Conservation (phyloP, 257 asterid species). For the Ilex aquifolium region DNA sequence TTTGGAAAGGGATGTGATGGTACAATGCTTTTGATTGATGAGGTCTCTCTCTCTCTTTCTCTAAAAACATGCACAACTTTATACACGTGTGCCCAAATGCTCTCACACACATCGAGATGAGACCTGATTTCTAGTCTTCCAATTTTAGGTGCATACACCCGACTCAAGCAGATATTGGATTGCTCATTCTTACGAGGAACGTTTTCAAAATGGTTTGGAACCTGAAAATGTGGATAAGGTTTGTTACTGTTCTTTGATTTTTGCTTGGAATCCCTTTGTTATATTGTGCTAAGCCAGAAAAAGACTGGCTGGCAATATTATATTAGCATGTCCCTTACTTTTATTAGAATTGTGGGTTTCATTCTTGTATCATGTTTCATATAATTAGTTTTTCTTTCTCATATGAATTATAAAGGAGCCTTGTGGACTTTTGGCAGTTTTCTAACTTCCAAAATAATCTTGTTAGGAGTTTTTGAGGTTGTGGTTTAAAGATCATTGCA, state of each 20-base stretch:
- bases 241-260: not conserved
- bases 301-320: not conserved
- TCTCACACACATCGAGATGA: not conserved
- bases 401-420: too few relatives aligned
- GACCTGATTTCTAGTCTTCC: not conserved
- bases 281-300: conserved; percentile 12
- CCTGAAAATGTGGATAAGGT: conserved; percentile 99
- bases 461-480: conserved; percentile 88
- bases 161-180: conserved; percentile 99
- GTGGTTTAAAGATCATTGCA: conserved; percentile 89
- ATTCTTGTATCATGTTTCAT: too few relatives aligned
- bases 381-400: too few relatives aligned
- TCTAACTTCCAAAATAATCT: not conserved
- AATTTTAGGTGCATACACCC: conserved; percentile 80
- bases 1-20: conserved; percentile 95
- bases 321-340: too few relatives aligned
- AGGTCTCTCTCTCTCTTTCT: conserved; percentile 36
- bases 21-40: conserved; percentile 66
- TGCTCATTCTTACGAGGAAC: conserved; percentile 59
- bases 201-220: conserved; percentile 67
- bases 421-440: too few relatives aligned
- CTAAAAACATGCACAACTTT: too few relatives aligned
- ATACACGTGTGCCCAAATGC: too few relatives aligned
- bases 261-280: too few relatives aligned
- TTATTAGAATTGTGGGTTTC: too few relatives aligned